Evolutionary conservation across 352 stramenopile genomes (phyloP).

Genomic region (Globisporangium paddicum): DNA sequence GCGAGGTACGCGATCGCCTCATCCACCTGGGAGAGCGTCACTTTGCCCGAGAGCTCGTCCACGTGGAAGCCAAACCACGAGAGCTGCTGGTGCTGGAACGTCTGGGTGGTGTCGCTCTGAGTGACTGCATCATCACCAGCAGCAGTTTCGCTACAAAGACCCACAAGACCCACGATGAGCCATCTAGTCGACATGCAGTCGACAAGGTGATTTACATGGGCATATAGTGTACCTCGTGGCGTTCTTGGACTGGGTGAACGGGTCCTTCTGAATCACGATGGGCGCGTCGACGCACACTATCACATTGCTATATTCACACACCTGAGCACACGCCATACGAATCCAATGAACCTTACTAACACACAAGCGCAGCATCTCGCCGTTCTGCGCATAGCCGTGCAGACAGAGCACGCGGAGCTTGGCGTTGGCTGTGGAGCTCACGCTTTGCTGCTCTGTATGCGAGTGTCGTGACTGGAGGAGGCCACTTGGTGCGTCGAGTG

Average conservation of each 20-base stretch:
- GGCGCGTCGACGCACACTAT: constrained; percentile 75
- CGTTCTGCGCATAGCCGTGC: constrained; percentile 80
- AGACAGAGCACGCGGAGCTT: constrained; percentile 83
- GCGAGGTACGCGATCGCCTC: constrained; percentile 69
- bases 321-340: background rate
- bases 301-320: constrained; percentile 4
- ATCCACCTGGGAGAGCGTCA: constrained; percentile 40
- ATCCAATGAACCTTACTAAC: no score
- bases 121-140: constrained; percentile 8
- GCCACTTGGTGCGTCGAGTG: background rate
- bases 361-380: constrained; percentile 61
- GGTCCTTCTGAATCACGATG: constrained; percentile 66
- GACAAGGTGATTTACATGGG: background rate
- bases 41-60: constrained; percentile 35
- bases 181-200: background rate
- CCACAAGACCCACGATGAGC: no score
- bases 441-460: no score
- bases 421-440: constrained; percentile 24
- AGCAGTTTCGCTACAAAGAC: no score
- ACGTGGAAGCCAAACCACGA: constrained; percentile 72
- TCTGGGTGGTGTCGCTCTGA: constrained; percentile 26
- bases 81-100: constrained; percentile 32
- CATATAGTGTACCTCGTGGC: constrained; percentile 28
- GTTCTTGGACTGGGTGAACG: constrained; percentile 45
- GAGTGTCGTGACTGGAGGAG: no score